Evolutionary conservation across 345 rosid genomes (phyloP).

Genomic region (Eucalyptus rudis): DNA sequence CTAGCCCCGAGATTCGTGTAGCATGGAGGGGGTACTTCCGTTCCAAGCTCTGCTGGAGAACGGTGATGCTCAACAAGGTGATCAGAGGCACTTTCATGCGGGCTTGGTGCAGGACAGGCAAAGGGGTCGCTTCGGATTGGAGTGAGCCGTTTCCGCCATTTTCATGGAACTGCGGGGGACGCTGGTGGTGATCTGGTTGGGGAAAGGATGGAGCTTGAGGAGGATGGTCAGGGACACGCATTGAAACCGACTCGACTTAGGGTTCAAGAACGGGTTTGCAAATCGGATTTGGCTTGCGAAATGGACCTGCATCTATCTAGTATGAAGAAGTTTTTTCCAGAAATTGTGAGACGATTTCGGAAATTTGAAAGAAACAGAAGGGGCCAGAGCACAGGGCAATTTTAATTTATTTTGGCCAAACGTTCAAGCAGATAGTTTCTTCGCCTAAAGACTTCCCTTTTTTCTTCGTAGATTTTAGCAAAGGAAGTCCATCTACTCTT

Average conservation of each 20-base stretch:
- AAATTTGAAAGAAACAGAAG: neutral
- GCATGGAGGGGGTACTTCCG: no score
- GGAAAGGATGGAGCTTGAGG: neutral
- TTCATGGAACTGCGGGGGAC: neutral
- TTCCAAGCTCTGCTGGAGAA: no score
- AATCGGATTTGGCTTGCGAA: neutral
- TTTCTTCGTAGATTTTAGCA: no score
- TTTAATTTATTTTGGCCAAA: no score
- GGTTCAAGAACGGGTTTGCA: neutral
- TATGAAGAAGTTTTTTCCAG: neutral
- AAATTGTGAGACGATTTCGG: neutral
- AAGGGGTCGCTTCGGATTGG: slow-evolving; percentile 34
- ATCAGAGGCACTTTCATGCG: no score
- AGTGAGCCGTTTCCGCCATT: neutral
- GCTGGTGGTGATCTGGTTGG: neutral
- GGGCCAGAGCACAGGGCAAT: neutral
- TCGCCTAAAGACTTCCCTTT: neutral
- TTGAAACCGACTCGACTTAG: no score
- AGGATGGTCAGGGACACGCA: neutral
- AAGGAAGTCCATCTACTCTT: no score
- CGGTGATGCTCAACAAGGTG: no score
- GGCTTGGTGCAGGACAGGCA: no score
- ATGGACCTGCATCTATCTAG: neutral
- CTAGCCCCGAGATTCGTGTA: no score
- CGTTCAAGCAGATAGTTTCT: no score